Evolutionary conservation across 768 basidiomycete genomes (phyloP), one percentile per base, ranked within the genome.

Genomic region (Boletus rubescentipes): DNA sequence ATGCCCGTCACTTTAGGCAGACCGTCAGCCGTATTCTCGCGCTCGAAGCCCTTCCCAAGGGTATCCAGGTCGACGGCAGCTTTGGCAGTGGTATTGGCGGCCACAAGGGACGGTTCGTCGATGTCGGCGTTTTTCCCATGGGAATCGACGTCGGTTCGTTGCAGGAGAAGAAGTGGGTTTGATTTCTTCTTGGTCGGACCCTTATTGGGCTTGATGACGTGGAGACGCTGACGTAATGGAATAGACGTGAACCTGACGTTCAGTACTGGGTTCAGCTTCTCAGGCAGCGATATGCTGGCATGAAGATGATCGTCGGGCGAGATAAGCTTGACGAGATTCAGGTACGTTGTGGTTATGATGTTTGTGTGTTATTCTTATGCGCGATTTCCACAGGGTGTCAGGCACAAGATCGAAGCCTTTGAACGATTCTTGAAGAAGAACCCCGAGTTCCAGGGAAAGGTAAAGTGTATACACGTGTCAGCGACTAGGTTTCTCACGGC

Each of bases 311-410:
- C 45, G 92, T 95, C 0, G 93, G 91, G 0, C 75, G 92, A 3
- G 92, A 94, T 69, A 94, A 95, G 71, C 78, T 95, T 29, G 92
- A 95, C 65, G 89, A 89, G 63, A 79, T 93, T 51, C 89, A 91
- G 73, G 82, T 79, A 31, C 20, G 68, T 54, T 11, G 20, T 8
- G 36, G 39, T 2, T 9, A 3, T 4, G 20, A 11, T n/a, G n/a
- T 15, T 6, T 15, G 5, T 15, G 3, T 16, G 7, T 15, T n/a
- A 8, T 37, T 11, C 39, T 60, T 26, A 58, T 12, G 11, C 1
- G 0, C 14, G 8, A 34, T 46, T 14, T 8, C 20, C 42, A 36
- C 54, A 82, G 75, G 91, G 91, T 43, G 89, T 93, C 31, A 78
- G 83, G 15, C 88, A 93, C 55, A 94, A 94, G 68, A 77, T 94